A percentile compares a stretch with the other conserved stretches of the same genome.
phyloP scores from a whole-genome alignment of 2,329 filamentous ascomycete genomes.

The Cadophora sp. region DNA sequence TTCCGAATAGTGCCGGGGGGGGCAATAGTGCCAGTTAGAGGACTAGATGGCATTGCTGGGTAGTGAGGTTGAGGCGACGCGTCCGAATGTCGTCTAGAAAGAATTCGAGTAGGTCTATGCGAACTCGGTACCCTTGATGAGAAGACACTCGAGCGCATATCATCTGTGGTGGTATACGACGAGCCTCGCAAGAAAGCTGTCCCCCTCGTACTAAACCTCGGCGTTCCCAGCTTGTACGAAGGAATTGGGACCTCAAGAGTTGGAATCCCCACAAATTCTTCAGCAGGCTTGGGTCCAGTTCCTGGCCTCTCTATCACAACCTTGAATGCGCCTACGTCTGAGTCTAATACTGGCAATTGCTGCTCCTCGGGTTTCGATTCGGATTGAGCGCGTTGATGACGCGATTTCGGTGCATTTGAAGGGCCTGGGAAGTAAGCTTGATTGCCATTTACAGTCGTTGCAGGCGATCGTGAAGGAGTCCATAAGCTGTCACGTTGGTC shows the following conservation, averaged over 20 bases:
- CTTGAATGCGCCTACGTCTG: constrained; percentile 74
- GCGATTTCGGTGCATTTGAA: constrained; percentile 32
- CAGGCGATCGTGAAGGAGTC: constrained; percentile 43
- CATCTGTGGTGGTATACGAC: constrained; percentile 79
- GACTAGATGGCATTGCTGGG: constrained; percentile 27
- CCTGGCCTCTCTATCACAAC: constrained; percentile 79
- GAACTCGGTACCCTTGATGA: constrained; percentile 38
- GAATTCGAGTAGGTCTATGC: constrained; percentile 34
- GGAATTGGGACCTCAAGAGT: constrained; percentile 80
- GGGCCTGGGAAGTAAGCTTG: constrained; percentile 38
- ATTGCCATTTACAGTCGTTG: constrained; percentile 49
- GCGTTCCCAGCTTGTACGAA: constrained; percentile 82
- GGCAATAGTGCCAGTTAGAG: constrained; percentile 25
- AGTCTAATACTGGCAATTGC: constrained; percentile 55
- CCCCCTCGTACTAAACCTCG: constrained; percentile 78
- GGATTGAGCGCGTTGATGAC: constrained; percentile 71
- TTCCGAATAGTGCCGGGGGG: constrained; percentile 33
- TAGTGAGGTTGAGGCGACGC: constrained; percentile 39
- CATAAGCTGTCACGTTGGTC: constrained; percentile 41
- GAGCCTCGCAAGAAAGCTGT: constrained; percentile 82
- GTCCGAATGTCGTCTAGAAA: constrained; percentile 44
- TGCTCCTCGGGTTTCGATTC: constrained; percentile 79
- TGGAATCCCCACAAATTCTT: constrained; percentile 52
- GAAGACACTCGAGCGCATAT: constrained; percentile 67
- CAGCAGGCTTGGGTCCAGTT: constrained; percentile 67